Conservation (phyloP, 2,329 filamentous ascomycete genomes). For the Calonectria hawksworthii region DNA sequence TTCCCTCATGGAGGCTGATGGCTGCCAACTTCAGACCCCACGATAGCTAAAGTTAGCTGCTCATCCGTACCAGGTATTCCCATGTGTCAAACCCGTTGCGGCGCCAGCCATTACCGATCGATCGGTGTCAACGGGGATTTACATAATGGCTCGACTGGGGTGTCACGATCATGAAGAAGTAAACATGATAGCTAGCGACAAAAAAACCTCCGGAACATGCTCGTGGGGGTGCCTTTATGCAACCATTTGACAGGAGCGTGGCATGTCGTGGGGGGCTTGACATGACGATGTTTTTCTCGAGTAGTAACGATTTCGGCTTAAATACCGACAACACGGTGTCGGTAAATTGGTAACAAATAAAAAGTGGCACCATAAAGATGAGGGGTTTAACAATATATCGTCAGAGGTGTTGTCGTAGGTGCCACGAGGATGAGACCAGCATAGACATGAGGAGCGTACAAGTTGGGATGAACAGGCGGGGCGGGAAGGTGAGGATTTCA, state of each 20-base stretch:
- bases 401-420: neutral
- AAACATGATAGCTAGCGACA: neutral
- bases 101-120: neutral
- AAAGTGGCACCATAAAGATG: neutral
- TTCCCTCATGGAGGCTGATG: neutral
- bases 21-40: neutral
- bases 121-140: neutral
- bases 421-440: neutral
- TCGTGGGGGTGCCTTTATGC: neutral
- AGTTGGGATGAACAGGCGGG: neutral
- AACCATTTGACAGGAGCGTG: neutral
- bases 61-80: neutral
- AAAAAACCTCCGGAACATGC: neutral
- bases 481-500: neutral
- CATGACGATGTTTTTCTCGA: neutral
- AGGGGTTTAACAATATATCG: neutral
- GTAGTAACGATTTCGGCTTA: neutral
- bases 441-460: too few species aligned
- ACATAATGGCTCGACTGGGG: neutral
- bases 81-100: neutral
- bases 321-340: neutral
- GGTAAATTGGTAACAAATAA: neutral
- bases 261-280: conserved; percentile 1
- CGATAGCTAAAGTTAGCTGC: neutral
- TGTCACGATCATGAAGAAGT: neutral